A percentile compares a stretch with the other conserved stretches of the same genome.
phyloP scores from a whole-genome alignment of 352 stramenopile genomes.

The Globisporangium spiculum region DNA sequence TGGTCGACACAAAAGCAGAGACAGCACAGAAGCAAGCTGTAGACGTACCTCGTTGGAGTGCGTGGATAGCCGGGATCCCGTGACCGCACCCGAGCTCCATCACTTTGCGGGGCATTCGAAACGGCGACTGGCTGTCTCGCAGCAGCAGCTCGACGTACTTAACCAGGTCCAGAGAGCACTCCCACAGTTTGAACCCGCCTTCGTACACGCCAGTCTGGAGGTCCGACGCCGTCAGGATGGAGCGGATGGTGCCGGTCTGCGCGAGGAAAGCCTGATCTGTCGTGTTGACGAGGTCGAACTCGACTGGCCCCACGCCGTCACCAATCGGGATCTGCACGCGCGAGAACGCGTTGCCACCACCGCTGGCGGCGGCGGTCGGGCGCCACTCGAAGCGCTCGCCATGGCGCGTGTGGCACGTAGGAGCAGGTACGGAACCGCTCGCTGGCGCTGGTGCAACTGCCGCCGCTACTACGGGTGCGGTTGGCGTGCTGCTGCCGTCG shows the following conservation, averaged over 20 bases:
- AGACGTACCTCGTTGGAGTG: constrained; percentile 50
- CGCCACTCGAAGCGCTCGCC: constrained; percentile 55
- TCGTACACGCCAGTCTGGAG: constrained; percentile 80
- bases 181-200: constrained; percentile 87
- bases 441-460: background rate
- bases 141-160: constrained; percentile 38
- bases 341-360: constrained; percentile 22
- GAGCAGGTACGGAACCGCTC: background rate
- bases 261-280: constrained; percentile 44
- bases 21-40: too few species aligned
- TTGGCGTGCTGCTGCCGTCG: constrained; percentile 2
- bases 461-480: background rate
- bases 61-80: constrained; percentile 72
- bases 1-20: too few species aligned
- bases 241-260: constrained; percentile 56
- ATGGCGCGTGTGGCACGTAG: constrained; percentile 29
- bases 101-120: constrained; percentile 34
- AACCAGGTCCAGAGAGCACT: constrained; percentile 76
- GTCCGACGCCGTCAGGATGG: constrained; percentile 71
- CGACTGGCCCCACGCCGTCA: constrained; percentile 16
- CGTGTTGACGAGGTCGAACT: constrained; percentile 69
- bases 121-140: constrained; percentile 12
- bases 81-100: constrained; percentile 82
- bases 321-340: constrained; percentile 28
- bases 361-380: background rate